Conservation (phyloP, 441 rosid genomes). For the Pelargonium australe region DNA sequence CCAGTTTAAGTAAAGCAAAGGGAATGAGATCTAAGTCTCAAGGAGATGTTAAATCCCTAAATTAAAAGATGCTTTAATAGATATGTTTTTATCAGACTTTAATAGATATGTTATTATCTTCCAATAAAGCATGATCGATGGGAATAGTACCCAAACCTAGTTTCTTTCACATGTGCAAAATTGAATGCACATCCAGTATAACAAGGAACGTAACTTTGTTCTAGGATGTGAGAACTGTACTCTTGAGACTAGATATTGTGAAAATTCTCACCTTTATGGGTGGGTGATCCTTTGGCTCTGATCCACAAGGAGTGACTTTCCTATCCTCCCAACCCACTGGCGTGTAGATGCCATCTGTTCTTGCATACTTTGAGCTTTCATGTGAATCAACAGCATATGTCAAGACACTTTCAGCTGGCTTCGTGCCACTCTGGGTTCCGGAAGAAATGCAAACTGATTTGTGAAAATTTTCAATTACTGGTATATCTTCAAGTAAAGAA, state of each 20-base stretch:
- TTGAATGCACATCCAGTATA: not conserved
- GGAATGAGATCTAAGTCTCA: not conserved
- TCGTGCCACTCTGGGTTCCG: not conserved
- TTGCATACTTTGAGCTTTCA: not conserved
- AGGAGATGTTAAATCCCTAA: not conserved
- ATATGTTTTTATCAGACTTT: not conserved
- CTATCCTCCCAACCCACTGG: not conserved
- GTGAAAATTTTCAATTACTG: not conserved
- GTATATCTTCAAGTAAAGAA: constrained; percentile 1
- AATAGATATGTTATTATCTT: too few relatives aligned
- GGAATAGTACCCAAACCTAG: not conserved
- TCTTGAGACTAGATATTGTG: not conserved
- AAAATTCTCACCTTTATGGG: not conserved
- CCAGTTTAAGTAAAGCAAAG: too few relatives aligned
- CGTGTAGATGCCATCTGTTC: not conserved
- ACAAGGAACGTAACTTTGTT: not conserved
- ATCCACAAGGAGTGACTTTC: not conserved
- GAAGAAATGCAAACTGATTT: constrained; percentile 3
- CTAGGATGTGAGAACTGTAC: too few relatives aligned
- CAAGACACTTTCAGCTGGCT: constrained; percentile 3
- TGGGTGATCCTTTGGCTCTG: not conserved
- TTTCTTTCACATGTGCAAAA: not conserved
- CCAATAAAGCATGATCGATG: not conserved
- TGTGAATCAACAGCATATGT: not conserved
- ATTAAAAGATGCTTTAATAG: not conserved